These are phyloP conservation scores for Candolleomyces efflorescens DNA, from an alignment of 768 basidiomycete genomes.

Conservation along the genomic window DNA sequence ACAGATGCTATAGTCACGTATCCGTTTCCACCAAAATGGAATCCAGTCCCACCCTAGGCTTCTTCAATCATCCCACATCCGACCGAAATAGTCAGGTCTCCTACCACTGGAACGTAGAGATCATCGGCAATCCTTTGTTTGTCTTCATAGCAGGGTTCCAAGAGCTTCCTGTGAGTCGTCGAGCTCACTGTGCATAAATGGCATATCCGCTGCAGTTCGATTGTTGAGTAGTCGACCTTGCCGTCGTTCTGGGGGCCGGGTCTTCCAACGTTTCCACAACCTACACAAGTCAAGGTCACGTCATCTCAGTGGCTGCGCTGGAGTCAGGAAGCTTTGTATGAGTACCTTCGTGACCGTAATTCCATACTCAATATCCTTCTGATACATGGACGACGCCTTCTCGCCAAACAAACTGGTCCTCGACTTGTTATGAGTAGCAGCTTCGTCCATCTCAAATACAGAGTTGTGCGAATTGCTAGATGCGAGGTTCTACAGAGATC, in stretches of 20 bases:
- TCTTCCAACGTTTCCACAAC: constrained; percentile 33
- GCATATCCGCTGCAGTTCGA: neutral
- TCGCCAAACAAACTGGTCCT: neutral
- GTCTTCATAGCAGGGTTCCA: too few species aligned
- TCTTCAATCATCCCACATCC: too few species aligned
- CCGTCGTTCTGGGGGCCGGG: constrained; percentile 9
- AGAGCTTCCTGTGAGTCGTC: too few species aligned
- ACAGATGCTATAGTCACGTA: too few species aligned
- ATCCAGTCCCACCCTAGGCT: too few species aligned
- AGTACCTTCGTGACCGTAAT: constrained; percentile 40
- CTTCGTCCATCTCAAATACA: neutral
- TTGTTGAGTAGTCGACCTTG: neutral
- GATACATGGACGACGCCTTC: constrained; percentile 1
- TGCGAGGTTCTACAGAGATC: neutral
- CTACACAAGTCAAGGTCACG: constrained; percentile 15
- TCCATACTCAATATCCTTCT: constrained; percentile 28
- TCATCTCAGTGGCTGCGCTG: too few species aligned
- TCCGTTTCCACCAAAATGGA: too few species aligned
- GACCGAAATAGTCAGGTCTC: too few species aligned
- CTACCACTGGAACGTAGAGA: too few species aligned
- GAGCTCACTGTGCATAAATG: neutral
- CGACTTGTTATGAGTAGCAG: neutral
- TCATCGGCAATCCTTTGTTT: too few species aligned
- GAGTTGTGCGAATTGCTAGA: neutral
- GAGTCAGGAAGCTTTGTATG: too few species aligned